Evolutionary conservation across 441 rosid genomes (phyloP), one percentile per base, ranked within the genome.

Genomic region (Euphorbia schlechtendalii): DNA sequence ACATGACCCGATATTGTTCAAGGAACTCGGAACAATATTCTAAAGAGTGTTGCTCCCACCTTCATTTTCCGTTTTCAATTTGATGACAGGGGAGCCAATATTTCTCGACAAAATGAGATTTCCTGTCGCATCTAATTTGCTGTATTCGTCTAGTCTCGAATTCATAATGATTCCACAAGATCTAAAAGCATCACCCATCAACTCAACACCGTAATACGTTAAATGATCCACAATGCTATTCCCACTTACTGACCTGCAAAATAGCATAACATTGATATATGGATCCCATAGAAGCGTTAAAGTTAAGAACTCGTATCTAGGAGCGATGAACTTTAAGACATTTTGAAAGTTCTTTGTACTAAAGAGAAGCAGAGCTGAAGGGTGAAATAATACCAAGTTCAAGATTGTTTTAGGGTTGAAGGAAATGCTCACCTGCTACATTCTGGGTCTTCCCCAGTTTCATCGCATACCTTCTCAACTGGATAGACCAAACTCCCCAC

Each of bases 381-480:
- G 9, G 8, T n/a, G 55, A 63, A 63, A 34, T 51, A 17, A 21
- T 34, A 64, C 58, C 3, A 6, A 56, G 43, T 45, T 66, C 21
- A 30, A 45, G 4, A 13, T 43, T 46, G 1, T 22, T 52, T 20
- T 52, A 1, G n/a, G 18, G 2, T 28, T 38, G 18, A 8, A 46
- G 65, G 54, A 70, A 64, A 59, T 51, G 11, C 61, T 73, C 62
- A 85, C 96, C 96, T 82, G 83, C 97, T 78, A 75, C 97, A 92
- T 20, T 73, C 40, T 36, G 92, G 90, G 73, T 92, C 98, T 80
- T 92, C 98, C 57, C 98, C 98, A 9, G 98, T 80, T 66, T 66
- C 74, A 76, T 92, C 98, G 75, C 98, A 92, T 63, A 85, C 73
- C 75, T 81, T 84, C 83, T 92, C 98, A 18, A 74, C 76, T 54